phyloP scores from a whole-genome alignment of 306 rosid species.

The Trifolium subterraneum region DNA sequence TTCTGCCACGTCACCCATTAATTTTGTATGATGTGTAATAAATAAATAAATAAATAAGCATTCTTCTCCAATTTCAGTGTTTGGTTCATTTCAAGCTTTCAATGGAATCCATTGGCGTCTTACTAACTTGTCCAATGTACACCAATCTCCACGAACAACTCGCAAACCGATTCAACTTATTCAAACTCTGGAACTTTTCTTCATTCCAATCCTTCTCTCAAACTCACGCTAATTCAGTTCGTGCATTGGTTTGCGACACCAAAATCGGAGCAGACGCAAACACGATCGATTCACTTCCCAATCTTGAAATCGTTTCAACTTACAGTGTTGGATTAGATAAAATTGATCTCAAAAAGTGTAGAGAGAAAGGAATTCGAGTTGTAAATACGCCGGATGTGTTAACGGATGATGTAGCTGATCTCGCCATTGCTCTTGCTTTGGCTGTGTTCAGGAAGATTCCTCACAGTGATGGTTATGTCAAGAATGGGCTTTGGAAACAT shows the following conservation, averaged over 20 bases:
- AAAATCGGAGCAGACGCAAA: constrained; percentile 56
- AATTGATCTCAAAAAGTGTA: constrained; percentile 60
- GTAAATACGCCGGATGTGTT: constrained; percentile 74
- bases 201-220: constrained; percentile 39
- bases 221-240: constrained; percentile 44
- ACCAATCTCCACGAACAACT: constrained; percentile 54
- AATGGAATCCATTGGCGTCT: constrained; percentile 56
- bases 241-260: constrained; percentile 53
- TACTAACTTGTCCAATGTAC: constrained; percentile 55
- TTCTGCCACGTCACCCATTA: too few relatives aligned
- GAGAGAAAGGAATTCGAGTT: constrained; percentile 57
- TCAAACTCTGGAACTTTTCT: constrained; percentile 55
- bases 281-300: constrained; percentile 58
- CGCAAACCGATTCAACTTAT: constrained; percentile 59
- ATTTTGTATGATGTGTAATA: too few relatives aligned
- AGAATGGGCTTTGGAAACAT: constrained; percentile 50
- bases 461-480: constrained; percentile 52
- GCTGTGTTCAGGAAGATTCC: constrained; percentile 54
- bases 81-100: neutral
- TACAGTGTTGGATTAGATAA: constrained; percentile 72
- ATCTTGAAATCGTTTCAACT: constrained; percentile 61
- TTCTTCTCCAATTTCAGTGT: too few relatives aligned
- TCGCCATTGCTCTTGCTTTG: constrained; percentile 61
- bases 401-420: constrained; percentile 80
- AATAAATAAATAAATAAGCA: too few relatives aligned